A percentile compares a stretch with the other conserved stretches of the same genome.
These are phyloP conservation scores for Arthrobotrys iridis DNA, from an alignment of 2,329 filamentous ascomycete genomes.

Conservation along the genomic window DNA sequence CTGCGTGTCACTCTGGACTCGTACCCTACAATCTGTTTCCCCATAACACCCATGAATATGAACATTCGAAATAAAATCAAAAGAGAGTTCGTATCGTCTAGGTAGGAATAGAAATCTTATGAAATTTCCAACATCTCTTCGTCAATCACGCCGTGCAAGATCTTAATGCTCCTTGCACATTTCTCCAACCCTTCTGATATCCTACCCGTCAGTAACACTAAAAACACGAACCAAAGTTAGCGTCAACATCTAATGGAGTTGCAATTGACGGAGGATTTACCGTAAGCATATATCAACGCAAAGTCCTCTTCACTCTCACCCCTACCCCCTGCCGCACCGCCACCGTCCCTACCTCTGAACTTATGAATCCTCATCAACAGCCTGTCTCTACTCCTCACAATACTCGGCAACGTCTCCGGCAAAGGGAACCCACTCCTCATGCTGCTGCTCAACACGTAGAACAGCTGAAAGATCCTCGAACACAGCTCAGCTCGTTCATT, in stretches of 20 bases:
- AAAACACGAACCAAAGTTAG: neutral
- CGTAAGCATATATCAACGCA: slow-evolving; percentile 91
- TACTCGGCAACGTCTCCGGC: slow-evolving; percentile 85
- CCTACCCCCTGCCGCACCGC: slow-evolving; percentile 62
- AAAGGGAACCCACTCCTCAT: slow-evolving; percentile 95
- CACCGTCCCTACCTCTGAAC: slow-evolving; percentile 74
- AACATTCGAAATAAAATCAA: neutral
- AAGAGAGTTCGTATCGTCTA: neutral
- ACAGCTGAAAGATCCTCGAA: slow-evolving; percentile 88
- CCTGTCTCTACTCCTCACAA: slow-evolving; percentile 80
- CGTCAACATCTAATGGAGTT: neutral
- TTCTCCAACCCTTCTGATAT: slow-evolving; percentile 72
- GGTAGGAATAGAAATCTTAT: neutral
- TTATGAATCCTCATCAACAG: slow-evolving; percentile 87
- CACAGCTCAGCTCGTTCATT: slow-evolving; percentile 83
- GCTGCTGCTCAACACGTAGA: slow-evolving; percentile 85
- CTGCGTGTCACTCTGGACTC: no score
- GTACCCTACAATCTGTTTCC: no score
- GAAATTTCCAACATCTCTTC: slow-evolving; percentile 66
- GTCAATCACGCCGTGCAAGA: slow-evolving; percentile 71
- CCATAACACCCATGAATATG: neutral
- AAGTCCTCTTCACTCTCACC: slow-evolving; percentile 73
- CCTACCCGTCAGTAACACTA: slow-evolving; percentile 71
- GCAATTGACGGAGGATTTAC: slow-evolving; percentile 30
- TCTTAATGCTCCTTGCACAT: slow-evolving; percentile 71